These are phyloP conservation scores for Aspergillus mulundensis DNA, from an alignment of 495 filamentous ascomycete genomes.

Conservation along the genomic window DNA sequence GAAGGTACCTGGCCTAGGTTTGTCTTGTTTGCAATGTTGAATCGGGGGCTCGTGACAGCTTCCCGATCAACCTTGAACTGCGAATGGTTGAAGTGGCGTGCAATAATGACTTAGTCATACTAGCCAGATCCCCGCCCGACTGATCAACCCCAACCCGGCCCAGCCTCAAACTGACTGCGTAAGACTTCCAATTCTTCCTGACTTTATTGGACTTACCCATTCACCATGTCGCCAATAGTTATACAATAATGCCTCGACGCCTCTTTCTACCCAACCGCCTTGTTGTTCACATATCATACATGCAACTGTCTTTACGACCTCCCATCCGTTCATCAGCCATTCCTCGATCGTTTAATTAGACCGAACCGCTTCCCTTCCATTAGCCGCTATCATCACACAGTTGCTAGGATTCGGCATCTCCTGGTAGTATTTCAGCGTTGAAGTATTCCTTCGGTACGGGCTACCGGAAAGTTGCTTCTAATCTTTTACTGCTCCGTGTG, in stretches of 20 bases:
- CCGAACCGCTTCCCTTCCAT: slow-evolving; percentile 7
- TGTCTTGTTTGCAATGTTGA: slow-evolving; percentile 14
- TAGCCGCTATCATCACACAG: slow-evolving; percentile 6
- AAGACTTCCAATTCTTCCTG: neutral
- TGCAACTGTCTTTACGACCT: slow-evolving; percentile 19
- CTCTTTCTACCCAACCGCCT: neutral
- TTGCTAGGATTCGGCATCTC: slow-evolving; percentile 1
- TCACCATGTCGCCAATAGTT: neutral
- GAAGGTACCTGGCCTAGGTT: slow-evolving; percentile 3
- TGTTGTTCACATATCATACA: slow-evolving; percentile 16
- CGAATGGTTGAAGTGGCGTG: too few species aligned
- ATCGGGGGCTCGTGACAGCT: neutral
- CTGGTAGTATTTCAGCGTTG: slow-evolving; percentile 18
- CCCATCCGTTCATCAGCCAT: slow-evolving; percentile 10
- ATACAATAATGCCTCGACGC: slow-evolving; percentile 15
- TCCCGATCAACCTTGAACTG: too few species aligned
- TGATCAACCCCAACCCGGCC: slow-evolving; percentile 7
- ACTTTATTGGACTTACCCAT: slow-evolving; percentile 5
- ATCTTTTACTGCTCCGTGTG: slow-evolving; percentile 14
- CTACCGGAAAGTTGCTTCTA: slow-evolving; percentile 36
- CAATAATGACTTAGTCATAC: slow-evolving; percentile 8
- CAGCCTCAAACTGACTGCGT: neutral
- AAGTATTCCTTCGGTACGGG: slow-evolving; percentile 17
- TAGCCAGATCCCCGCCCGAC: slow-evolving; percentile 11
- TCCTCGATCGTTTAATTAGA: slow-evolving; percentile 19